Base-by-base conservation (phyloP, 129 eudicot genomes). In the Glebionis coronaria region DNA sequence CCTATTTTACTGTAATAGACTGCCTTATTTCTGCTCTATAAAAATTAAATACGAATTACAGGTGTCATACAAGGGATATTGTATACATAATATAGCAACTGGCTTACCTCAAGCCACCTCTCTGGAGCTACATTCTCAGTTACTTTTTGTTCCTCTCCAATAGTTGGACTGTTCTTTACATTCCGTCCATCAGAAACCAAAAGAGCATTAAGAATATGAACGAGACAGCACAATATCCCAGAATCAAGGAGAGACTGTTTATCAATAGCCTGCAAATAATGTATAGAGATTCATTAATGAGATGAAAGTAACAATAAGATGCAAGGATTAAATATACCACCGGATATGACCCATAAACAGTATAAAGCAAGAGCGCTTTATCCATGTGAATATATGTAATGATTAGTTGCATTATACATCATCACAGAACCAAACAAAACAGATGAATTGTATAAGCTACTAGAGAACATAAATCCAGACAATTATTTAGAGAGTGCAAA, bases 161-260 rank as follows among this genome's bases (percentile, higher is more conserved):
- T n/a, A 66, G 73, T 57, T 57, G 28, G 58, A 60, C 31, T 70
- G 56, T 71, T 77, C 38, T 66, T 73, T 56, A 40, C 73, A 70
- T 49, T 74, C 44, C 74, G 87, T 57, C 79, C 90, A 77, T 70
- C 75, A 46, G 87, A 78, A 68, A 80, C 92, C 83, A 94, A 80
- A 77, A 94, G 87, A 75, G 92, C 83, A 79, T 80, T 76, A 14
- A 94, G 88, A 73, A 94, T 79, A 81, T 94, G 85, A 74, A 90
- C 85, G 27, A 94, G 92, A 75, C 99, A 94, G 65, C 90, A 84
- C 66, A 94, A 72, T 56, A 94, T 94, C 71, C 99, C 99, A 44
- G 99, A 89, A 81, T 94, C 99, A 65, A 94, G 94, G 54, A 94
- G 96, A 46, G 95, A 90, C 76, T 87, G 97, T 75, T 87, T 90